These are phyloP conservation scores for Verbena officinalis DNA, from an alignment of 257 asterid species.

Conservation along the genomic window DNA sequence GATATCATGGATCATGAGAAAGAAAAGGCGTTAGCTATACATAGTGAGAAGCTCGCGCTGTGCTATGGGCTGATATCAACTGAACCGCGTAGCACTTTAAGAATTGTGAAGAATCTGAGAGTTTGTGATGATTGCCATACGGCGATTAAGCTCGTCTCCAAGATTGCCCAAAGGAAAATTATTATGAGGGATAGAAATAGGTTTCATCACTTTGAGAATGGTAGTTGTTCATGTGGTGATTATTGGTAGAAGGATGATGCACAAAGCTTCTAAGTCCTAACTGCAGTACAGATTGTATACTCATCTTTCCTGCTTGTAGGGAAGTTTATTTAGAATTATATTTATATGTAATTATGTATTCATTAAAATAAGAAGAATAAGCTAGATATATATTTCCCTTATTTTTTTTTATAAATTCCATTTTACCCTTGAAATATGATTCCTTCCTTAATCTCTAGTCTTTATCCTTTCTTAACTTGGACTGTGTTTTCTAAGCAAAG, in stretches of 20 bases:
- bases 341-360: no score
- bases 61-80: slow-evolving; percentile 56
- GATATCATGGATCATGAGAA: slow-evolving; percentile 48
- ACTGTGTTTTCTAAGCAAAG: no score
- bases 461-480: no score
- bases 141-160: slow-evolving; percentile 50
- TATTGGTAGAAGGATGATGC: slow-evolving; percentile 46
- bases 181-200: slow-evolving; percentile 59
- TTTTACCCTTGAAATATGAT: no score
- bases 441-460: no score
- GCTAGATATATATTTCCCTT: no score
- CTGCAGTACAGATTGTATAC: background rate
- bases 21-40: slow-evolving; percentile 48
- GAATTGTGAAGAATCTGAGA: slow-evolving; percentile 55
- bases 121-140: slow-evolving; percentile 62
- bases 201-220: slow-evolving; percentile 68
- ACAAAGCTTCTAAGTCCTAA: slow-evolving; percentile 10
- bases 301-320: no score
- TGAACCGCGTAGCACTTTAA: slow-evolving; percentile 31
- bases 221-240: slow-evolving; percentile 62
- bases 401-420: no score
- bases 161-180: slow-evolving; percentile 39
- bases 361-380: no score
- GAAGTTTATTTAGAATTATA: no score
- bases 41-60: slow-evolving; percentile 64